Conservation (phyloP, 495 filamentous ascomycete species). For the Astrothelium subdiscretum region DNA sequence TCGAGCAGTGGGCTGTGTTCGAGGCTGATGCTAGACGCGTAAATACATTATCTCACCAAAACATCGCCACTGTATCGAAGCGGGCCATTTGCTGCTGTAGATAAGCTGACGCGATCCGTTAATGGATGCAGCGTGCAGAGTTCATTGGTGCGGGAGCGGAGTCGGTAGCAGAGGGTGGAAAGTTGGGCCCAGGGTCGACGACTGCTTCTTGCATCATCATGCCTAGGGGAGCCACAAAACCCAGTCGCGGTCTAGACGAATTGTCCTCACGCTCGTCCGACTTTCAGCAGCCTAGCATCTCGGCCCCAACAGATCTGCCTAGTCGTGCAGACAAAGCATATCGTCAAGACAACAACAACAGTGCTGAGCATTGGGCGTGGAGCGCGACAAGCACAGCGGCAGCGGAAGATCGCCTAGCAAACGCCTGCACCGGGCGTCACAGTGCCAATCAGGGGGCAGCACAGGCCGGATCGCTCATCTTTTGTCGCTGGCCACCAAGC, state of each 20-base stretch:
- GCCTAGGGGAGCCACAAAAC: background rate
- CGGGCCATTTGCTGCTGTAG: too few relatives aligned
- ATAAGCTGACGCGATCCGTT: too few relatives aligned
- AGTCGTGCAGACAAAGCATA: background rate
- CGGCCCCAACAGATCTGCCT: too few relatives aligned
- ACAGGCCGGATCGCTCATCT: background rate
- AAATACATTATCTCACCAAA: too few relatives aligned
- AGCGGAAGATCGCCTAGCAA: background rate
- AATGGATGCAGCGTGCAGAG: too few relatives aligned
- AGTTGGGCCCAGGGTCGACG: background rate
- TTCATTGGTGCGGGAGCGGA: background rate
- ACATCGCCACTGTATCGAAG: too few relatives aligned
- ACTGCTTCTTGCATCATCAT: background rate
- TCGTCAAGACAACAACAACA: background rate
- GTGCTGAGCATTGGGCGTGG: background rate
- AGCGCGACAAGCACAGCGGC: background rate
- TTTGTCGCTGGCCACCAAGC: background rate
- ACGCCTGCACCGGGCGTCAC: background rate
- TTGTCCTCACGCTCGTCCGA: background rate
- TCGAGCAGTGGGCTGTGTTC: too few relatives aligned
- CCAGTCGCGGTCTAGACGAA: background rate
- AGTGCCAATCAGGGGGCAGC: background rate
- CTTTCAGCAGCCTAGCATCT: too few relatives aligned
- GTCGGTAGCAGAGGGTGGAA: background rate
- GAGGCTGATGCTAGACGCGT: too few relatives aligned